Evolutionary conservation across 2,329 filamentous ascomycete genomes (phyloP).

Genomic region (Phyllachora maydis): DNA sequence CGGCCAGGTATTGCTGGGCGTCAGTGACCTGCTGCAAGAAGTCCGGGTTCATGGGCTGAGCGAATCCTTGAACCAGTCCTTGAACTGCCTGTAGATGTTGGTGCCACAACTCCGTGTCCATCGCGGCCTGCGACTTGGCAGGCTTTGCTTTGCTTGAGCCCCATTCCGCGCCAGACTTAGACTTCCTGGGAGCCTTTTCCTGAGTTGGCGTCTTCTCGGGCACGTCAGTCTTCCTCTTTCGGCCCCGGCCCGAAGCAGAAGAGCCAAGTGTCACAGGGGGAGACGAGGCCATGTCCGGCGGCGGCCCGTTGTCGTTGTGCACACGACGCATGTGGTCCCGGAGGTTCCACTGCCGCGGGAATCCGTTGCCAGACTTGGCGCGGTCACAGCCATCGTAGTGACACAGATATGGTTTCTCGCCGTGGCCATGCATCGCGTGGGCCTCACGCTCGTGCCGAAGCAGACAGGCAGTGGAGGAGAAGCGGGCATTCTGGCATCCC

Average conservation of each 20-base stretch:
- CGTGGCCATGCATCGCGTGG: conserved; percentile 87
- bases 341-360: conserved; percentile 88
- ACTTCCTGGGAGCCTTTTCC: conserved; percentile 16
- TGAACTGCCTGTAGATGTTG: conserved; percentile 44
- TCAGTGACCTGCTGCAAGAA: conserved; percentile 30
- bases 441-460: conserved; percentile 91
- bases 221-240: conserved; percentile 38
- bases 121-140: conserved; percentile 4
- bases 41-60: conserved; percentile 27
- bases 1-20: conserved; percentile 25
- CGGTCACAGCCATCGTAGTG: conserved; percentile 75
- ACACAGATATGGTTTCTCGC: conserved; percentile 82
- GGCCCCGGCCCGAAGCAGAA: conserved; percentile 19
- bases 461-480: conserved; percentile 87
- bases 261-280: conserved; percentile 13
- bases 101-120: conserved; percentile 26
- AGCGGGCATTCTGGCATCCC: conserved; percentile 66
- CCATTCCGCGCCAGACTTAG: conserved; percentile 8
- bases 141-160: conserved; percentile 6
- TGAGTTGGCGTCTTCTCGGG: conserved; percentile 13
- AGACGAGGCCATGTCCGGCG: conserved; percentile 13
- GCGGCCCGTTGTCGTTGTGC: conserved; percentile 35
- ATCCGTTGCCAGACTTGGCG: conserved; percentile 63
- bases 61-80: conserved; percentile 28
- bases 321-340: conserved; percentile 95